Percentiles rank a stretch among this genome's conserved stretches.
Evolutionary conservation across 2,329 filamentous ascomycete genomes (phyloP).

Genomic region (Tolypocladium amazonense): DNA sequence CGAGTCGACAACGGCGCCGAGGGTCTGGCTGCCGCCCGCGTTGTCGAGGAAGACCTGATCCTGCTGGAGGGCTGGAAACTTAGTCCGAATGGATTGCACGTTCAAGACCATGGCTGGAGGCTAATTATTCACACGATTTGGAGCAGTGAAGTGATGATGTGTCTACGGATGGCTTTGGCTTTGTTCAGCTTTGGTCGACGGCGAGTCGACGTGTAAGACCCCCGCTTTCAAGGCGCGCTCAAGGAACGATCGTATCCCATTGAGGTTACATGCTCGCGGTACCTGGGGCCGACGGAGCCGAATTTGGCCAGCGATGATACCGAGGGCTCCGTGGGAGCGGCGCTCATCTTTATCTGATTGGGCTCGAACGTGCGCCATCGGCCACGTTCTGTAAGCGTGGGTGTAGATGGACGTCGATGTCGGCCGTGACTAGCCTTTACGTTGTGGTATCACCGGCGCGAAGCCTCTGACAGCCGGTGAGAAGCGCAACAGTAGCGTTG

Average conservation of each 20-base stretch:
- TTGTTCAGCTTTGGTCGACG: not conserved
- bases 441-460: not conserved
- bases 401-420: not conserved
- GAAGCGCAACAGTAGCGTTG: not conserved
- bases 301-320: not conserved
- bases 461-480: not conserved
- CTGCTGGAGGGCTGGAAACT: slow-evolving; percentile 58
- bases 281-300: not conserved
- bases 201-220: not conserved
- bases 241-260: not conserved
- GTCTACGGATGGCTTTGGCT: not conserved
- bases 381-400: not conserved
- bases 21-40: slow-evolving; percentile 62
- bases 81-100: slow-evolving; percentile 23
- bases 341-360: not conserved
- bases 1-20: slow-evolving; percentile 55
- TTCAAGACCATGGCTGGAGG: not conserved
- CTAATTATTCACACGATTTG: not conserved
- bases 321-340: too few species aligned
- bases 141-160: not conserved
- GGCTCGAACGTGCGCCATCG: not conserved
- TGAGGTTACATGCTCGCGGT: not conserved
- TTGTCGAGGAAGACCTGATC: slow-evolving; percentile 69
- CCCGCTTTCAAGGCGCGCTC: not conserved
- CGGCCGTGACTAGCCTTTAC: not conserved